Evolutionary conservation across 306 rosid species (phyloP).

Genomic region (Prunus campanulata): DNA sequence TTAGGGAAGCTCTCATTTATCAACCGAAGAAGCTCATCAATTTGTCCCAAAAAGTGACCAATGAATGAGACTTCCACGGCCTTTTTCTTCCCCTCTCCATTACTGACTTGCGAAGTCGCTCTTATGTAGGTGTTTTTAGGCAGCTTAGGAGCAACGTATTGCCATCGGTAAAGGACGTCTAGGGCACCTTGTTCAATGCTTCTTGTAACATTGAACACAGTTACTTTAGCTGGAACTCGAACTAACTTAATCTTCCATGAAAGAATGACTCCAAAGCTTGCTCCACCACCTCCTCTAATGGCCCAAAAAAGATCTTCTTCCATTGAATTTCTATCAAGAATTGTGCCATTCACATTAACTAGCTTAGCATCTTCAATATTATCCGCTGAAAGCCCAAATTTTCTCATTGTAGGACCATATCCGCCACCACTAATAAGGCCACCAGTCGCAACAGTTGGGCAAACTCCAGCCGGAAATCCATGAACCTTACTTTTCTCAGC

Average conservation of each 20-base stretch:
- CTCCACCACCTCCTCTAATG: conserved; percentile 39
- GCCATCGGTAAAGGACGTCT: conserved; percentile 16
- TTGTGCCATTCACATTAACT: conserved; percentile 21
- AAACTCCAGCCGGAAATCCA: conserved; percentile 27
- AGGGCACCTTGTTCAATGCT: conserved; percentile 14
- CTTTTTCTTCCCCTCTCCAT: background rate
- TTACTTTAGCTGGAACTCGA: conserved; percentile 16
- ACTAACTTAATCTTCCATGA: conserved; percentile 31
- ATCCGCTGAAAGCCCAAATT: conserved; percentile 28
- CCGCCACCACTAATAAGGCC: conserved; percentile 40
- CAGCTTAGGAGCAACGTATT: conserved; percentile 20
- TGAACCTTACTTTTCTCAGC: conserved; percentile 13
- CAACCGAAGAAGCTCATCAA: background rate
- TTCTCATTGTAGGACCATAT: conserved; percentile 35
- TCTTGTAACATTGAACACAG: conserved; percentile 20
- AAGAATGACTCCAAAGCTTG: conserved; percentile 37
- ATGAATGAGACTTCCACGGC: background rate
- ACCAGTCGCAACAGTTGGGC: conserved; percentile 21
- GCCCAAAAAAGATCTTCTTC: conserved; percentile 51
- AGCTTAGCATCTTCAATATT: conserved; percentile 28
- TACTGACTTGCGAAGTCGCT: background rate
- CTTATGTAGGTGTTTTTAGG: conserved; percentile 20
- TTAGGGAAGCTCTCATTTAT: conserved; percentile 3
- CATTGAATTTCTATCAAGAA: conserved; percentile 31
- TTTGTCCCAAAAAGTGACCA: conserved; percentile 3